Base-by-base conservation (phyloP, 164 flowering plant genomes). In the grape (Vitis vinifera) region DNA sequence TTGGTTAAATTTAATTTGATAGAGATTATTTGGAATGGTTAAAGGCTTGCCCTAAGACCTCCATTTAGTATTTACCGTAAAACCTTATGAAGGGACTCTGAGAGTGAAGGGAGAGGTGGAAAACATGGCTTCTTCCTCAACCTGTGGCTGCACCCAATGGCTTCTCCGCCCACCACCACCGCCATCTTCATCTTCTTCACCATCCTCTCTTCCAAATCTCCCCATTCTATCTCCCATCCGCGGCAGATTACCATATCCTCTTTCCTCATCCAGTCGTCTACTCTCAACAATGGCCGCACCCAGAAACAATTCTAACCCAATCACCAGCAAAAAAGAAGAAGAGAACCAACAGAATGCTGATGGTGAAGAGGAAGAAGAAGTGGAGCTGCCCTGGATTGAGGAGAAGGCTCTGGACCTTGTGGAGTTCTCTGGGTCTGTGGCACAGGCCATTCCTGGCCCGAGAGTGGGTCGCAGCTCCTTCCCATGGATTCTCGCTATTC, bases 391-490 rank as follows among this genome's bases (percentile, higher is more conserved):
- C 0, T 93, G 99, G 99, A 88, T 93, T 72, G 91, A 90, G 74
- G 98, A 90, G 82, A 95, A 93, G 68, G 98, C 99, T 1, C 55
- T 91, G 83, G 97, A 91, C 78, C 62, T 93, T 49, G 97, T 93
- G 53, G 97, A 95, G 84, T 93, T 93, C 82, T 87, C 94, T 0
- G 99, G 98, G 12, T 86, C 98, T 0, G 93, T 95, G 1, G 81
- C 97, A 0, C 98, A 91, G 71, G 91, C 97, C 3, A 71, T 95
- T 53, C 98, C 98, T 5, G 99, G 99, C 0, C 98, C 99, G 2
- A 81, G 98, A 55, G 95, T 95, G 1, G 98, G 92, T 47, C 70
- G 63, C 55, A 89, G 87, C 79, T 81, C 89, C 15, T 72, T 95
- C 62, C 99, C 99, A 0, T 95, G 97, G 98, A 67, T 95, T 58